Conservation (phyloP, 345 rosid genomes). For the Nephelium lappaceum region DNA sequence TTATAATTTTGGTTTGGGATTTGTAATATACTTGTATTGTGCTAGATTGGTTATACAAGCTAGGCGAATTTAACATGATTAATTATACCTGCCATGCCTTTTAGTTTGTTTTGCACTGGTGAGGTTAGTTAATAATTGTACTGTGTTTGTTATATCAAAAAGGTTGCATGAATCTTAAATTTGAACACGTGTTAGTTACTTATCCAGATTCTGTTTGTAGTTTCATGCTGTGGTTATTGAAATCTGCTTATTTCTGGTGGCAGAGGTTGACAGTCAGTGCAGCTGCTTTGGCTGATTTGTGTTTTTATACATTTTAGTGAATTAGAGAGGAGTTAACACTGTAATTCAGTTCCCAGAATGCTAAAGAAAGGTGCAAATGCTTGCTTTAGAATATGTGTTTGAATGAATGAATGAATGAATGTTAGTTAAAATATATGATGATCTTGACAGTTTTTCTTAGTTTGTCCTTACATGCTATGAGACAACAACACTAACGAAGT, state of each 20-base stretch:
- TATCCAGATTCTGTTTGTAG: background rate
- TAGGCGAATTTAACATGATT: background rate
- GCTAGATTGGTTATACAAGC: background rate
- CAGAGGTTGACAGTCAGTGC: background rate
- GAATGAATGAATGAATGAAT: background rate
- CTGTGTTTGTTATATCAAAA: background rate
- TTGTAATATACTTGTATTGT: background rate
- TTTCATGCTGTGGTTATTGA: background rate
- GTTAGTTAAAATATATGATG: background rate
- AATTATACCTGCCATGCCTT: no score
- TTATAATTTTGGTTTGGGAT: background rate
- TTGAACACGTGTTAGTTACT: background rate
- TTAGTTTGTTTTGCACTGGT: background rate
- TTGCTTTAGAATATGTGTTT: background rate
- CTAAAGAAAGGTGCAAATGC: background rate
- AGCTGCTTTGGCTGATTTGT: background rate
- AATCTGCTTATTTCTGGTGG: background rate
- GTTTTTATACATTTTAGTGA: background rate
- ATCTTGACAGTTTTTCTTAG: background rate
- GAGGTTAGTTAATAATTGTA: background rate
- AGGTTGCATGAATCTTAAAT: conserved; percentile 3
- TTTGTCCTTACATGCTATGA: background rate
- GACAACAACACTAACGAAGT: background rate
- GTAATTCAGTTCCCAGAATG: background rate
- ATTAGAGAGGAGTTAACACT: background rate